Conservation (phyloP, 352 stramenopile genomes). For the Pythium monospermum region DNA sequence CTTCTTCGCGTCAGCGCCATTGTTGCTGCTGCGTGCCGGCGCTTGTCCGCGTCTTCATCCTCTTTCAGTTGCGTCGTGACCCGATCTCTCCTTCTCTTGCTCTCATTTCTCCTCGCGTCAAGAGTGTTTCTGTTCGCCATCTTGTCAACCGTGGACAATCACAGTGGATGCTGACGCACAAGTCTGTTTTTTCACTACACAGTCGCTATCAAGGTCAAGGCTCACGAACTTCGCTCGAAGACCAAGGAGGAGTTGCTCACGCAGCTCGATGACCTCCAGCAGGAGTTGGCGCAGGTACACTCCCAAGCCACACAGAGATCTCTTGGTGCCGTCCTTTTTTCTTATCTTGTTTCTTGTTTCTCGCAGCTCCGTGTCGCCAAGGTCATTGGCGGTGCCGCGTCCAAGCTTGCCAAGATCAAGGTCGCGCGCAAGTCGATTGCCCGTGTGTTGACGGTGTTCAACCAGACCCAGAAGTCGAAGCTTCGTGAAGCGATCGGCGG, state of each 20-base stretch:
- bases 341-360: constrained; percentile 2
- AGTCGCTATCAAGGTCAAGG: constrained; percentile 89
- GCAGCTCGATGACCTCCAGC: constrained; percentile 97
- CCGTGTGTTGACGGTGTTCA: constrained; percentile 99
- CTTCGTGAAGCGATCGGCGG: constrained; percentile 92
- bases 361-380: constrained; percentile 96
- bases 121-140: too few relatives aligned
- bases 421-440: constrained; percentile 99
- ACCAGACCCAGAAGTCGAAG: constrained; percentile 98
- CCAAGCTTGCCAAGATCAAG: constrained; percentile 99
- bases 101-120: too few relatives aligned
- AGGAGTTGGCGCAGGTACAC: constrained; percentile 91
- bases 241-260: constrained; percentile 98
- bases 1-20: too few relatives aligned
- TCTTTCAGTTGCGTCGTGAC: too few relatives aligned
- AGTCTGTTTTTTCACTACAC: too few relatives aligned
- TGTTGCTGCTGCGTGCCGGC: too few relatives aligned
- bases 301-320: too few relatives aligned
- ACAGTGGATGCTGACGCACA: too few relatives aligned
- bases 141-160: too few relatives aligned
- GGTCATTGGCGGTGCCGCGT: constrained; percentile 97
- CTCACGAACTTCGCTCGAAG: constrained; percentile 96
- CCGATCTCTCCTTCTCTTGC: too few relatives aligned
- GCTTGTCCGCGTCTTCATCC: too few relatives aligned
- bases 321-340: not conserved